These are phyloP conservation scores for Geotrichum reessii DNA, from an alignment of 1,139 yeast species.

Conservation along the genomic window DNA sequence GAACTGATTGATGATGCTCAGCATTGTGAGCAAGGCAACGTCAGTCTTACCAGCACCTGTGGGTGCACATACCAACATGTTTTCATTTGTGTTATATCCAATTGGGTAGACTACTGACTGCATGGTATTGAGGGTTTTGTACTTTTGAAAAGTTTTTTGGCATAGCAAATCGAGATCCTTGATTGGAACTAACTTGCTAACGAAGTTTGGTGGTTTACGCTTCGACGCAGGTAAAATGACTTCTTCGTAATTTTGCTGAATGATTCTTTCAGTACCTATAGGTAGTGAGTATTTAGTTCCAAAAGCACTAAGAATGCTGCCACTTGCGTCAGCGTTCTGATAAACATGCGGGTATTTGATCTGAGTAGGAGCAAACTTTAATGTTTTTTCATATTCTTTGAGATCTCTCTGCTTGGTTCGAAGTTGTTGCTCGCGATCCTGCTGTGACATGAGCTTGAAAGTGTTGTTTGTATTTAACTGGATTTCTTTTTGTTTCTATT, in stretches of 20 bases:
- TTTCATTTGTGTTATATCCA: slow-evolving; percentile 89
- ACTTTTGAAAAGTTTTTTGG: slow-evolving; percentile 76
- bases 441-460: slow-evolving; percentile 44
- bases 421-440: slow-evolving; percentile 54
- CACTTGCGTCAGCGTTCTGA: slow-evolving; percentile 56
- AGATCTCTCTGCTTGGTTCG: slow-evolving; percentile 45
- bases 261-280: slow-evolving; percentile 64
- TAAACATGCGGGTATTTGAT: slow-evolving; percentile 83
- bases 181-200: slow-evolving; percentile 53
- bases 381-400: slow-evolving; percentile 46
- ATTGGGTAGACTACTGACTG: slow-evolving; percentile 90
- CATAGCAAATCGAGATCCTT: slow-evolving; percentile 69
- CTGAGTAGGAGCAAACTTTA: slow-evolving; percentile 45
- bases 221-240: slow-evolving; percentile 74
- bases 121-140: slow-evolving; percentile 73
- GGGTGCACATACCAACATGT: slow-evolving; percentile 97
- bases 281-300: slow-evolving; percentile 82
- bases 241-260: slow-evolving; percentile 64
- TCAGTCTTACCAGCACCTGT: slow-evolving; percentile 99
- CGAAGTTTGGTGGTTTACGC: slow-evolving; percentile 43
- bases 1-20: slow-evolving; percentile 75
- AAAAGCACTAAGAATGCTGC: slow-evolving; percentile 63
- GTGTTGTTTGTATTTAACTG: slow-evolving; percentile 15
- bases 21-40: slow-evolving; percentile 79
- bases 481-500: slow-evolving; percentile 14